Evolutionary conservation across 2,329 filamentous ascomycete species (phyloP).

Genomic region (Diaporthe ampelina): DNA sequence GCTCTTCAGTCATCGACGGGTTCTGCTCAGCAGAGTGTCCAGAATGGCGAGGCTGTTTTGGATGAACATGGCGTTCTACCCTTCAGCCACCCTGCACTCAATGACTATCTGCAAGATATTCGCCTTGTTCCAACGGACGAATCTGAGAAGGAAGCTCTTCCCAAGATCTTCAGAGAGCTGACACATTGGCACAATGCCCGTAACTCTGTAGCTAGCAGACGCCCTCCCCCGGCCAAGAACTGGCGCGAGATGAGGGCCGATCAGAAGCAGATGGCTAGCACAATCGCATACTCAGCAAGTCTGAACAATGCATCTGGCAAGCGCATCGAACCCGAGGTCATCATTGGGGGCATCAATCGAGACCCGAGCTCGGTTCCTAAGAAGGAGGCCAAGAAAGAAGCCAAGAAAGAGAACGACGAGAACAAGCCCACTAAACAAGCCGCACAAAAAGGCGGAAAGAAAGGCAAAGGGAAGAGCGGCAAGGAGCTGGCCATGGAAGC

Average conservation of each 20-base stretch:
- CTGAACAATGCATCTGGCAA: conserved; percentile 76
- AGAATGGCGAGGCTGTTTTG: conserved; percentile 16
- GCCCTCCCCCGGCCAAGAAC: conserved; percentile 44
- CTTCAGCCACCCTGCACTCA: conserved; percentile 62
- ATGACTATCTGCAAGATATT: conserved; percentile 60
- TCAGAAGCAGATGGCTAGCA: conserved; percentile 77
- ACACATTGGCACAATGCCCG: conserved; percentile 75
- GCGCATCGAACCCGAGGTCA: conserved; percentile 73
- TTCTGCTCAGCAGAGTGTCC: not conserved
- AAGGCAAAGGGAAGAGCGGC: conserved; percentile 46
- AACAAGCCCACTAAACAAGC: conserved; percentile 35
- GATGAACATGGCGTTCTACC: conserved; percentile 52
- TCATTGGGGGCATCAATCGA: conserved; percentile 61
- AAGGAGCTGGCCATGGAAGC: conserved; percentile 55
- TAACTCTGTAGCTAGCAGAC: conserved; percentile 60
- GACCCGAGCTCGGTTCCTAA: conserved; percentile 41
- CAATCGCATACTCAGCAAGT: conserved; percentile 77
- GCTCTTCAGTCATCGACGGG: not conserved
- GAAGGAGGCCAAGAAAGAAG: conserved; percentile 40
- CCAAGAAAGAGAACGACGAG: conserved; percentile 45
- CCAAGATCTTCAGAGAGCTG: conserved; percentile 61
- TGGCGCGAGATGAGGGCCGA: conserved; percentile 61
- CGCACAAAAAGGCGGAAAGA: conserved; percentile 45
- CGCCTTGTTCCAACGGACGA: conserved; percentile 51
- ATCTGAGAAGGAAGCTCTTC: conserved; percentile 43